Evolutionary conservation across 1,139 yeast genomes (phyloP).

Genomic region (Magnusiomyces sp.): DNA sequence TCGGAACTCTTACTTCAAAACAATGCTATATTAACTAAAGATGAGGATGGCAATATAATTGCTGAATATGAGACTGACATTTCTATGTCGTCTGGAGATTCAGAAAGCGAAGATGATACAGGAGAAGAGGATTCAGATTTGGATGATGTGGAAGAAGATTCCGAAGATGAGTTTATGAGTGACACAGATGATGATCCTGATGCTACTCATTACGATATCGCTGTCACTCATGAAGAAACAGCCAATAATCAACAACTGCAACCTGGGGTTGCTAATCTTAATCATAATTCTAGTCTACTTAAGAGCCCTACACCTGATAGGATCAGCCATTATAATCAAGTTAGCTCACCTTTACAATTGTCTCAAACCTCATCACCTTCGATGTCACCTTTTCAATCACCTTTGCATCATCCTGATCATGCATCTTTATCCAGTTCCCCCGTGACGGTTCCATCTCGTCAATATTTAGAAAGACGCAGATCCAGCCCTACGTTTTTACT

Average conservation of each 20-base stretch:
- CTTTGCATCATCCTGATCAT: not conserved
- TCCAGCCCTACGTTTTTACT: too few relatives aligned
- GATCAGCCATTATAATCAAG: not conserved
- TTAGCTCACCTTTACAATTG: not conserved
- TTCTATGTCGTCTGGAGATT: constrained; percentile 6
- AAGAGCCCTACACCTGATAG: not conserved
- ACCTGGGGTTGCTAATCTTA: too few relatives aligned
- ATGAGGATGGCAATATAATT: not conserved
- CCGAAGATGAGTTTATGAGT: not conserved
- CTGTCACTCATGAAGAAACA: too few relatives aligned
- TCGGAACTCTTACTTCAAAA: not conserved
- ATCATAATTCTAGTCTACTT: too few relatives aligned
- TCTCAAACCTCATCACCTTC: not conserved
- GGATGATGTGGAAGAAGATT: constrained; percentile 5
- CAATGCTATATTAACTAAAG: not conserved
- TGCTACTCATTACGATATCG: too few relatives aligned
- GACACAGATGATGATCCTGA: constrained; percentile 1
- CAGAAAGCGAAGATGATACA: constrained; percentile 8
- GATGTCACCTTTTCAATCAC: not conserved
- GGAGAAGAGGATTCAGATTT: constrained; percentile 11
- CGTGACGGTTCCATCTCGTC: not conserved
- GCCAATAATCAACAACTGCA: too few relatives aligned
- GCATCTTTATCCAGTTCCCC: not conserved
- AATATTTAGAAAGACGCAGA: too few relatives aligned
- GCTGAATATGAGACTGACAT: not conserved